Evolutionary conservation across 2,329 filamentous ascomycete genomes (phyloP).

Genomic region (Periglandula ipomoeae): DNA sequence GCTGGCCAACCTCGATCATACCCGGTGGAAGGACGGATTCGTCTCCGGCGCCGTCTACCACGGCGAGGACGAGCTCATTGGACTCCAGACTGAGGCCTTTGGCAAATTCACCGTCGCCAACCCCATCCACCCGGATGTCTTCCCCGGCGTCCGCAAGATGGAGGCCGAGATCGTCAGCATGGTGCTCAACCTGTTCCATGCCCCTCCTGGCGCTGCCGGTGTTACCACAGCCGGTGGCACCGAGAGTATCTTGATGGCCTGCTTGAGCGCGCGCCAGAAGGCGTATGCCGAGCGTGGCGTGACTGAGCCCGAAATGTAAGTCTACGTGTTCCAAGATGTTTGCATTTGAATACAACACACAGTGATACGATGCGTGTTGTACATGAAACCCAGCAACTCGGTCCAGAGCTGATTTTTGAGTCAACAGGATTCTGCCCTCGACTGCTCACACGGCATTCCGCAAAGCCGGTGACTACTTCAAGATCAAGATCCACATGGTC

Average conservation of each 20-base stretch:
- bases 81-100: slow-evolving; percentile 87
- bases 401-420: not conserved
- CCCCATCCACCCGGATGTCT: slow-evolving; percentile 95
- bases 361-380: not conserved
- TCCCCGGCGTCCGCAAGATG: slow-evolving; percentile 97
- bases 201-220: slow-evolving; percentile 74
- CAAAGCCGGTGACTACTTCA: slow-evolving; percentile 92
- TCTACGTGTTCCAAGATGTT: not conserved
- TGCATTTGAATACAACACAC: not conserved
- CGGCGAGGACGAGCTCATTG: slow-evolving; percentile 71
- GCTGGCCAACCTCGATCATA: slow-evolving; percentile 82
- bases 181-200: slow-evolving; percentile 85
- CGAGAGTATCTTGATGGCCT: slow-evolving; percentile 95
- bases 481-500: slow-evolving; percentile 88
- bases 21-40: slow-evolving; percentile 89
- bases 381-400: not conserved
- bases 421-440: slow-evolving; percentile 72
- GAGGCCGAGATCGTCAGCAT: slow-evolving; percentile 96
- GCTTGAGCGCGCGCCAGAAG: slow-evolving; percentile 81
- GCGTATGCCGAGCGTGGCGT: slow-evolving; percentile 77
- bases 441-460: slow-evolving; percentile 95
- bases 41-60: slow-evolving; percentile 96
- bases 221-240: slow-evolving; percentile 90
- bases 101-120: slow-evolving; percentile 91
- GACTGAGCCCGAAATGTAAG: slow-evolving; percentile 88